Evolutionary conservation across 345 rosid genomes (phyloP).

Genomic region (Arabidopsis thaliana): DNA sequence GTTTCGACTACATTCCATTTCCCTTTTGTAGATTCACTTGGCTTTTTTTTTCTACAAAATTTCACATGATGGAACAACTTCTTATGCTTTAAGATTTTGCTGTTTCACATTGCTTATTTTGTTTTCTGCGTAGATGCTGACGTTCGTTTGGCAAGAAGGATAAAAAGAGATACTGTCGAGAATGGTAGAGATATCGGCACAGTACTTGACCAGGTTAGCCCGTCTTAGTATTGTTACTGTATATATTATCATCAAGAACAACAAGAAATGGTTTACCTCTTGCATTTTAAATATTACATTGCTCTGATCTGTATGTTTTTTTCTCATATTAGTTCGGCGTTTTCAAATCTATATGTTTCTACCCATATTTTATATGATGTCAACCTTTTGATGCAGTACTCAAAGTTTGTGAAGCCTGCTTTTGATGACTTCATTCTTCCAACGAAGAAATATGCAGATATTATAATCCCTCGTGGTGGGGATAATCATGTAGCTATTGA

Average conservation of each 20-base stretch:
- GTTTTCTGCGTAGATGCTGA: constrained; percentile 94
- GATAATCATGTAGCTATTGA: constrained; percentile 98
- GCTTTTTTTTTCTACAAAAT: not conserved
- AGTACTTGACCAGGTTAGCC: constrained; percentile 91
- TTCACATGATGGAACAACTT: constrained; percentile 24
- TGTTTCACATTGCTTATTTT: constrained; percentile 26
- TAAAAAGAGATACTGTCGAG: constrained; percentile 87
- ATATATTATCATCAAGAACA: constrained; percentile 12
- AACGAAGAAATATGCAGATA: constrained; percentile 98
- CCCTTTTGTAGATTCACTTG: not conserved
- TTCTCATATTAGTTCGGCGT: not conserved
- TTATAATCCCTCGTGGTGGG: constrained; percentile 99
- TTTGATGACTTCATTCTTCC: constrained; percentile 99
- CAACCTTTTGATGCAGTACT: constrained; percentile 72
- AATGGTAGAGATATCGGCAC: constrained; percentile 86
- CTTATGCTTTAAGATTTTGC: constrained; percentile 13
- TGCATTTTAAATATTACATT: not conserved
- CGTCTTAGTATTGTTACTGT: constrained; percentile 17
- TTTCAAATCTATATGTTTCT: not conserved
- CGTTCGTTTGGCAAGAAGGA: constrained; percentile 97
- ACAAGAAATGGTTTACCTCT: not conserved
- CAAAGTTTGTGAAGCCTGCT: constrained; percentile 98
- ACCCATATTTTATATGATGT: constrained; percentile 10
- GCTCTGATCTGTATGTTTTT: constrained; percentile 8
- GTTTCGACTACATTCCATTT: constrained; percentile 13